Conservation (phyloP, 129 eudicot genomes). For the Centella asiatica region DNA sequence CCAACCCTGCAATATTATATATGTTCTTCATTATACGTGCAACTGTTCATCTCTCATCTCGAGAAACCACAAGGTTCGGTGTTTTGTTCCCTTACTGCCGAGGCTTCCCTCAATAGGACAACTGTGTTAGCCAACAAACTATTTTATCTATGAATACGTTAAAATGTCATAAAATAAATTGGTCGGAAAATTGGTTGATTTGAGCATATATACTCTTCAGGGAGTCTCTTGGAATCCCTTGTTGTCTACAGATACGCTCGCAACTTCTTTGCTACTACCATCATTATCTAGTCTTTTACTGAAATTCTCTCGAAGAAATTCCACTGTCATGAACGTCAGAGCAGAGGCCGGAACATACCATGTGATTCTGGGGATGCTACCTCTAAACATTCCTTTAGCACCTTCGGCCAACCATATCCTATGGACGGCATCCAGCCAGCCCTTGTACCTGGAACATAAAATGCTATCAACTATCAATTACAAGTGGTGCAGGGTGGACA, state of each 20-base stretch:
- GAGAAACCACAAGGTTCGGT: not conserved
- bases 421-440: slow-evolving; percentile 70
- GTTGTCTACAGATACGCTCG: slow-evolving; percentile 50
- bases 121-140: not conserved
- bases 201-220: slow-evolving; percentile 2
- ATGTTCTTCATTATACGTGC: not conserved
- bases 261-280: slow-evolving; percentile 26
- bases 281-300: slow-evolving; percentile 14
- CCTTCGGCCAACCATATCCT: slow-evolving; percentile 82
- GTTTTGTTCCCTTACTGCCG: not conserved
- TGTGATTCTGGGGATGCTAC: slow-evolving; percentile 75
- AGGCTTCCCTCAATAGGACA: not conserved
- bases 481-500: no score
- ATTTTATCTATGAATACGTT: not conserved
- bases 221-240: slow-evolving; percentile 42
- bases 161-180: not conserved
- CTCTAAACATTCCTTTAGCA: slow-evolving; percentile 64
- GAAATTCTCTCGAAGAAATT: slow-evolving; percentile 69
- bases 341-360: slow-evolving; percentile 98
- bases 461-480: not conserved
- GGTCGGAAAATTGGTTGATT: not conserved
- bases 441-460: slow-evolving; percentile 49
- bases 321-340: slow-evolving; percentile 95
- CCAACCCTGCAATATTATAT: not conserved
- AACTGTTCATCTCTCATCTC: not conserved